Conservation (phyloP, 1,284 basidiomycete species). For the Leccinum ponderosum region DNA sequence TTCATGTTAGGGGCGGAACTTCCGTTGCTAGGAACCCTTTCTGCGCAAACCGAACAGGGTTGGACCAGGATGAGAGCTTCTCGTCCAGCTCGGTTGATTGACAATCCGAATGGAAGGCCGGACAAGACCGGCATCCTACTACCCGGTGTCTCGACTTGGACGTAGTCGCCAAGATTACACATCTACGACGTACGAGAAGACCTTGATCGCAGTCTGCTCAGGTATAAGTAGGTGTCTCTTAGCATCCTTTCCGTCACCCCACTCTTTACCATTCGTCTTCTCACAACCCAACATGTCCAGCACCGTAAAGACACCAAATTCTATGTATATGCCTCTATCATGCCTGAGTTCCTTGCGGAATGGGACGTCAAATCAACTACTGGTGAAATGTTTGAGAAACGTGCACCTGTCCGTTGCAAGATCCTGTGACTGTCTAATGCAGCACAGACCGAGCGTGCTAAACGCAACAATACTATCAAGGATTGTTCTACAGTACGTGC, state of each 20-base stretch:
- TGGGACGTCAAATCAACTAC: background rate
- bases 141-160: background rate
- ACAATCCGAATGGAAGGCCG: background rate
- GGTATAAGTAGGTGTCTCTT: background rate
- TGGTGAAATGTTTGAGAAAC: background rate
- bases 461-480: background rate
- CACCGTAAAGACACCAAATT: background rate
- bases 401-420: background rate
- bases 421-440: background rate
- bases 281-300: background rate
- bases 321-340: background rate
- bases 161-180: background rate
- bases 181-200: background rate
- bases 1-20: no score
- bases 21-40: no score
- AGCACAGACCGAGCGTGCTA: background rate
- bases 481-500: background rate
- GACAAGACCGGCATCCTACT: background rate
- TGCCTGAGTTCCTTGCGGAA: background rate
- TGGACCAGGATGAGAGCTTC: no score
- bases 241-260: background rate
- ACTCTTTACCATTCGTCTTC: background rate
- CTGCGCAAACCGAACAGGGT: no score
- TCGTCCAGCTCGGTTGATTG: background rate
- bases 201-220: background rate